Conservation (phyloP, 352 stramenopile species). For the Phytophthora hibernalis region DNA sequence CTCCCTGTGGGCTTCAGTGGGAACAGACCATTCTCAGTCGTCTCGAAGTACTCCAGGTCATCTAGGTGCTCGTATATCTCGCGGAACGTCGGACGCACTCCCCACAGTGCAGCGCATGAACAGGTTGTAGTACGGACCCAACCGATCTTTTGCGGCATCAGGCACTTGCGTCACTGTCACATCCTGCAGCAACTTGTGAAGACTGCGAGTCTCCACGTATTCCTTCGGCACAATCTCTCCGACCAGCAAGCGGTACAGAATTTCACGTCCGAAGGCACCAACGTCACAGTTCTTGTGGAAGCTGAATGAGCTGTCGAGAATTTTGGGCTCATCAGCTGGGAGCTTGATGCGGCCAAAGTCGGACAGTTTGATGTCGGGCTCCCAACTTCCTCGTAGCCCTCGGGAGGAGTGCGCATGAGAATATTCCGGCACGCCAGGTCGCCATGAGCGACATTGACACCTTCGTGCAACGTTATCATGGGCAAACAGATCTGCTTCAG, state of each 20-base stretch:
- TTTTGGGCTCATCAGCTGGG: conserved; percentile 66
- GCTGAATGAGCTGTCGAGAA: conserved; percentile 77
- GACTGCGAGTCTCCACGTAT: conserved; percentile 71
- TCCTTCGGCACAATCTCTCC: conserved; percentile 80
- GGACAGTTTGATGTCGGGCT: conserved; percentile 83
- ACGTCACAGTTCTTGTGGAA: conserved; percentile 89
- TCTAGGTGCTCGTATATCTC: conserved; percentile 85
- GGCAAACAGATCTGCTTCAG: conserved; percentile 79
- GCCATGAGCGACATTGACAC: conserved; percentile 81
- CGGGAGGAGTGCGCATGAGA: conserved; percentile 77
- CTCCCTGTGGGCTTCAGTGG: conserved; percentile 65
- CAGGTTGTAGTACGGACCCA: conserved; percentile 74
- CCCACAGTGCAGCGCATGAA: conserved; percentile 85
- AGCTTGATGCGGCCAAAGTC: conserved; percentile 86
- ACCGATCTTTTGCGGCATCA: conserved; percentile 53
- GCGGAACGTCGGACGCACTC: conserved; percentile 79
- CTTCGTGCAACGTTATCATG: conserved; percentile 83
- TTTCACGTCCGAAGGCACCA: conserved; percentile 78
- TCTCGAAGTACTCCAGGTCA: conserved; percentile 82
- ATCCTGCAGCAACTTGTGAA: conserved; percentile 82
- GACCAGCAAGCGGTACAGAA: conserved; percentile 80
- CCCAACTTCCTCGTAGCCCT: conserved; percentile 84
- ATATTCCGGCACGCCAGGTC: conserved; percentile 90
- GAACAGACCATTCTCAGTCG: conserved; percentile 77
- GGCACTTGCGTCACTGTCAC: conserved; percentile 72